Percentiles rank a stretch among this genome's conserved stretches.
Evolutionary conservation across 2,329 filamentous ascomycete genomes (phyloP).

Genomic region (Tolypocladium amazonense): DNA sequence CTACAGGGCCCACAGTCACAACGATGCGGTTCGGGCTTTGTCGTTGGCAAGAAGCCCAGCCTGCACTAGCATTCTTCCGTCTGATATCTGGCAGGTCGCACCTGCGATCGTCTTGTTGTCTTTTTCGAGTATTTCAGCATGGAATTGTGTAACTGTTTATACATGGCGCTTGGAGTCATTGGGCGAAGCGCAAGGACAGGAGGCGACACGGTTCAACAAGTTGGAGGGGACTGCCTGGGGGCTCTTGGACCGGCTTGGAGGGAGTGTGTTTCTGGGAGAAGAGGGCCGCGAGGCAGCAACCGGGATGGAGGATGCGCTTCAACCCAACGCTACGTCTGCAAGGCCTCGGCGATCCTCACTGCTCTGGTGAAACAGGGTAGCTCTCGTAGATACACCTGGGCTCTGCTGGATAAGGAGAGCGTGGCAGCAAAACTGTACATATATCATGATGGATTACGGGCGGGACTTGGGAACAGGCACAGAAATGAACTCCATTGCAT

Average conservation of each 20-base stretch:
- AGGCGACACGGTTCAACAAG: conserved; percentile 21
- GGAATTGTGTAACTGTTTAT: conserved; percentile 21
- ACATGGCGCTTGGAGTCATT: conserved; percentile 31
- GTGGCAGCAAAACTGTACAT: conserved; percentile 29
- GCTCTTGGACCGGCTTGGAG: neutral
- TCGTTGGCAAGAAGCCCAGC: neutral
- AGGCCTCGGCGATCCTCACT: neutral
- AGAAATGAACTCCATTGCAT: conserved; percentile 18
- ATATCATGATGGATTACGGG: conserved; percentile 25
- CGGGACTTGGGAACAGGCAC: conserved; percentile 16
- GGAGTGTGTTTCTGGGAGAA: neutral
- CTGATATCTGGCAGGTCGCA: conserved; percentile 12
- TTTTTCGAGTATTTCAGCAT: conserved; percentile 24
- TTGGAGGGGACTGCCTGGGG: conserved; percentile 23
- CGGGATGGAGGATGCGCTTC: neutral
- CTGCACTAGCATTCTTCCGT: conserved; percentile 13
- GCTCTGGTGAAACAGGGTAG: neutral
- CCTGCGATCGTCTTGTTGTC: conserved; percentile 19
- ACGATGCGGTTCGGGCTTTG: neutral
- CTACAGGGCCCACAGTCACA: neutral
- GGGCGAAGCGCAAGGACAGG: conserved; percentile 23
- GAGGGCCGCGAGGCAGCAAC: neutral
- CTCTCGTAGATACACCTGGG: conserved; percentile 4
- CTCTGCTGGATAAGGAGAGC: conserved; percentile 11
- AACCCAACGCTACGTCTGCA: neutral